phyloP scores from a whole-genome alignment of 2,329 filamentous ascomycete genomes.

The Trichoderma atrobrunneum region DNA sequence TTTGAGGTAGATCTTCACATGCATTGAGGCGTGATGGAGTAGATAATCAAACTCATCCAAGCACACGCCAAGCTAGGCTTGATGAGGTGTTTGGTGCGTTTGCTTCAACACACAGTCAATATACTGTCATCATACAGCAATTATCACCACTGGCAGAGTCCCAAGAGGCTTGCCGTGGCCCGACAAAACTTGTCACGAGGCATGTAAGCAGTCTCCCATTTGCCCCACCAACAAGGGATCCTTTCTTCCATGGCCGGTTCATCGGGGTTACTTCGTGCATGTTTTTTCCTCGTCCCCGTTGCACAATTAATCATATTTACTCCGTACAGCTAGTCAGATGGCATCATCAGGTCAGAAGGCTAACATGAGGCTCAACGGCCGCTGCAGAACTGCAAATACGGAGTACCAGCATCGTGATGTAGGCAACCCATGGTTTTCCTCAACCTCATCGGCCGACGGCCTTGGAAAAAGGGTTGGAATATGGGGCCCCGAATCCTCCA shows the following conservation, averaged over 20 bases:
- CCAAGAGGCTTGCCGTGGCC: not conserved
- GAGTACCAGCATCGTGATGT: conserved; percentile 48
- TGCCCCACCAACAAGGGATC: conserved; percentile 3
- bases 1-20: not conserved
- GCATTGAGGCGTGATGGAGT: not conserved
- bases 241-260: not conserved
- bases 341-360: conserved; percentile 1
- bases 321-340: not conserved
- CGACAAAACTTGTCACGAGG: not conserved
- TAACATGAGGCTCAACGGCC: not conserved
- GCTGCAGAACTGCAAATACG: not conserved
- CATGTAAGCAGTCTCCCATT: not conserved
- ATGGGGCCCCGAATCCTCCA: conserved; percentile 64
- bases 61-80: not conserved
- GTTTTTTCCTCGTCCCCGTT: not conserved
- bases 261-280: conserved; percentile 1
- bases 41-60: not conserved
- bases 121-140: not conserved
- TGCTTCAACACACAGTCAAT: not conserved
- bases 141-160: not conserved
- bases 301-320: conserved; percentile 2
- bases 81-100: not conserved
- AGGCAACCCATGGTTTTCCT: conserved; percentile 82
- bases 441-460: conserved; percentile 86
- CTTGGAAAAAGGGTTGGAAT: conserved; percentile 88